A percentile compares a stretch with the other conserved stretches of the same genome.
Conservation (phyloP, 805 yeast genomes). For the Jamesozyma spencerorum region DNA sequence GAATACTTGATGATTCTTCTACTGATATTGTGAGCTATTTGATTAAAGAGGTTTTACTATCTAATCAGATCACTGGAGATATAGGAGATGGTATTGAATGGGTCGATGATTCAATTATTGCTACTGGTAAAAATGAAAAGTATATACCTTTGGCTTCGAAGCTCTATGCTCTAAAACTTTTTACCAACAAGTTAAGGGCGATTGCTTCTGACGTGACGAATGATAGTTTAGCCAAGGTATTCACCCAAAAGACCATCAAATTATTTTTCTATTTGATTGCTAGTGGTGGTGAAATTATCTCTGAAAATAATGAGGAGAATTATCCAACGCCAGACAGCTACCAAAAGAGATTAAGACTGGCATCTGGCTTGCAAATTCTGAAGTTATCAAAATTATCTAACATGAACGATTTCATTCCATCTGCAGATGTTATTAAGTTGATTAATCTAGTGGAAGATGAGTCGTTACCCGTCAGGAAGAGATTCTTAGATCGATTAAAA, state of each 20-base stretch:
- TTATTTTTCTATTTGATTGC: constrained; percentile 56
- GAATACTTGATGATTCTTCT: constrained; percentile 42
- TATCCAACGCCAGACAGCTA: constrained; percentile 55
- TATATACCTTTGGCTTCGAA: constrained; percentile 39
- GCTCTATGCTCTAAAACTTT: constrained; percentile 42
- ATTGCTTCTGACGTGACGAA: constrained; percentile 25
- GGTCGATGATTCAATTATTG: constrained; percentile 39
- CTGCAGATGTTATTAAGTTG: constrained; percentile 43
- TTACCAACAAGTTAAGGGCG: constrained; percentile 50
- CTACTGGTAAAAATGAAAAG: constrained; percentile 29
- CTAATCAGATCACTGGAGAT: constrained; percentile 36
- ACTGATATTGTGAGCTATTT: constrained; percentile 51
- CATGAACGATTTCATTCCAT: constrained; percentile 44
- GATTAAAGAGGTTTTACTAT: constrained; percentile 52
- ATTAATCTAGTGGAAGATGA: constrained; percentile 61
- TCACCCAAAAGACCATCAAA: constrained; percentile 57
- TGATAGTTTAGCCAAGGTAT: constrained; percentile 34
- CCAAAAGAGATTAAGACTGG: constrained; percentile 53
- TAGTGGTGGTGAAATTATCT: constrained; percentile 69
- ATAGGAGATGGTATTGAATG: constrained; percentile 31
- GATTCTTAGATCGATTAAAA: constrained; percentile 43
- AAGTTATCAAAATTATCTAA: constrained; percentile 51
- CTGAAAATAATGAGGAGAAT: constrained; percentile 32
- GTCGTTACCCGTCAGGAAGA: constrained; percentile 44
- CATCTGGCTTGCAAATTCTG: constrained; percentile 57